Base-by-base conservation (phyloP, 1,284 basidiomycete genomes). In the Ganoderma boninense region DNA sequence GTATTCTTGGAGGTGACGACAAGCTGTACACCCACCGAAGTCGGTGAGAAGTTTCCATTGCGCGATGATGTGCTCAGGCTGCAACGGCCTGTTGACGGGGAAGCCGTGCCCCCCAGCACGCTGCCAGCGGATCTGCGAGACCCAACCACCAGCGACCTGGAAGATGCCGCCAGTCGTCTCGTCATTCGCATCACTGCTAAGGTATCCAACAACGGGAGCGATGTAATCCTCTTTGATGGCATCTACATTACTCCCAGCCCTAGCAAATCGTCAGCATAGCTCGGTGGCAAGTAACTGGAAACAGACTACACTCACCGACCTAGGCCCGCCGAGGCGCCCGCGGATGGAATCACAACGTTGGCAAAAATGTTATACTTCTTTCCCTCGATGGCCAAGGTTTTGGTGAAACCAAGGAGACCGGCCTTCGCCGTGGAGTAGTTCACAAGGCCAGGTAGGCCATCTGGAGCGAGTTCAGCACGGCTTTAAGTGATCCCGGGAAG, bases 221-320 rank as follows among this genome's bases (percentile, higher is more conserved):
- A 99, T 91, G 77, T 87, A 98, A 77, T 98, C 97, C 62, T 97
- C 96, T 91, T 97, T 97, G 88, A 97, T 96, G 16, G 95, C 95
- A 73, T 98, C 92, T 46, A 99, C 92, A 92, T 97, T 95, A 80
- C 98, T 96, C 81, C 95, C 90, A 23, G 94, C 90, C 92, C 93
- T 95, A 76, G 78, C 20, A 60, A 69, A 29, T 26, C 29, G 46
- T 62, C 46, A 62, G 60, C 38, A 61, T 18, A 4, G 60, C 38
- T 20, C 57, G 18, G 18, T 32, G 35, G n/a, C 23, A 62, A 14
- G 23, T 11, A 62, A 29, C 26, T 14, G 40, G 18, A 23, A 23
- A 16, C 13, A 20, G 14, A 43, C 23, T 14, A 38, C 23, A 68
- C 76, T 46, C 32, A 76, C 76, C 76, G 73, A 32, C 76, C 75